These are phyloP conservation scores for Xylariaceae sp. DNA, from an alignment of 2,329 filamentous ascomycete genomes.

Conservation along the genomic window DNA sequence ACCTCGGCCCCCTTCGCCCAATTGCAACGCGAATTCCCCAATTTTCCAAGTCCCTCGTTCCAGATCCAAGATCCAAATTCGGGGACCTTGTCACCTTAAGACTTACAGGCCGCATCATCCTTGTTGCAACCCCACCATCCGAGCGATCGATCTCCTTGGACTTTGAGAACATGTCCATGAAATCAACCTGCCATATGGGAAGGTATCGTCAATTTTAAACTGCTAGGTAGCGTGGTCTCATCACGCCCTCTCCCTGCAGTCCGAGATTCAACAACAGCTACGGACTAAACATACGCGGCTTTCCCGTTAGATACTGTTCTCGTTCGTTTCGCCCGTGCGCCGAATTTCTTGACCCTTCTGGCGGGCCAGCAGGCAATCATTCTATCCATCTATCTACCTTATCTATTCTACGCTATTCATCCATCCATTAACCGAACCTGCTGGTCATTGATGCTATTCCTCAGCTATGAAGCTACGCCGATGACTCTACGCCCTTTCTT, in stretches of 20 bases:
- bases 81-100: background rate
- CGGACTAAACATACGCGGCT: background rate
- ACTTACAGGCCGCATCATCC: background rate
- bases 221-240: background rate
- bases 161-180: background rate
- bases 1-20: background rate
- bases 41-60: background rate
- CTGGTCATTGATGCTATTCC: background rate
- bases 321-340: background rate
- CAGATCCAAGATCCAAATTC: background rate
- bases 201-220: background rate
- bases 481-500: background rate
- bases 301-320: background rate
- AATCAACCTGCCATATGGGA: background rate
- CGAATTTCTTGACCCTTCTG: background rate
- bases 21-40: background rate
- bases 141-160: background rate
- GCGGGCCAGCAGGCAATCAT: background rate
- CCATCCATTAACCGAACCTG: background rate
- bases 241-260: background rate
- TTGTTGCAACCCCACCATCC: background rate
- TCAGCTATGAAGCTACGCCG: constrained; percentile 11
- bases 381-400: background rate
- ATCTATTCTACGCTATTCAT: background rate
- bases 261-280: background rate